Percentiles rank a stretch among this genome's conserved stretches.
Evolutionary conservation across 306 rosid genomes (phyloP).

Genomic region (Lotus japonicus): DNA sequence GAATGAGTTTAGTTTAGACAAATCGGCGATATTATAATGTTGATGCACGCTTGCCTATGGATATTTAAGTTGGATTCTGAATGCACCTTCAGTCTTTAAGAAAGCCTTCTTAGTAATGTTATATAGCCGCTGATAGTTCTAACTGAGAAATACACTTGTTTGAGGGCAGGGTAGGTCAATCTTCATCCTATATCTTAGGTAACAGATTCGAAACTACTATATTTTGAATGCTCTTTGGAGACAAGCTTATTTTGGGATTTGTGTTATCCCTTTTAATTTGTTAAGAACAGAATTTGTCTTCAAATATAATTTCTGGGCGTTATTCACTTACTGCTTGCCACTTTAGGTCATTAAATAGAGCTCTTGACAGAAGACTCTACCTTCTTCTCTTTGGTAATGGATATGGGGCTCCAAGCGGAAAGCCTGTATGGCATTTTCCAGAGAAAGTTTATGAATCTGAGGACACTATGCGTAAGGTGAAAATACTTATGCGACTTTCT

Average conservation of each 20-base stretch:
- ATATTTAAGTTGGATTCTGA: background rate
- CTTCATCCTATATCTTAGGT: no score
- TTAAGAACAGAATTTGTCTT: background rate
- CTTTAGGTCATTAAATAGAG: conserved; percentile 80
- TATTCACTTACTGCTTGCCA: conserved; percentile 9
- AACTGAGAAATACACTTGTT: background rate
- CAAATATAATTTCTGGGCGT: background rate
- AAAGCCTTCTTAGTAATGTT: background rate
- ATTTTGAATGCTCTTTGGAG: background rate
- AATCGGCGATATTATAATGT: background rate
- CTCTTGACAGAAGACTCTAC: conserved; percentile 85
- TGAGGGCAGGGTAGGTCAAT: background rate
- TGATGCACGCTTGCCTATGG: background rate
- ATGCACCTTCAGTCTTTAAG: conserved; percentile 3
- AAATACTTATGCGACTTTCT: conserved; percentile 3
- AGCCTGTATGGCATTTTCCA: conserved; percentile 86
- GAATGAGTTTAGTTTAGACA: background rate
- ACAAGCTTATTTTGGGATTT: background rate
- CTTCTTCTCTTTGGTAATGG: conserved; percentile 62
- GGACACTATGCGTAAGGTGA: conserved; percentile 73
- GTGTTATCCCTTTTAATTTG: background rate
- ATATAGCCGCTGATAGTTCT: background rate
- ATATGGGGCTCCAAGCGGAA: conserved; percentile 45
- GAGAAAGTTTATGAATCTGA: conserved; percentile 73
- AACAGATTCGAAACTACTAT: background rate